These are phyloP conservation scores for Aleurites moluccanus DNA, from an alignment of 441 rosid species.

Conservation along the genomic window DNA sequence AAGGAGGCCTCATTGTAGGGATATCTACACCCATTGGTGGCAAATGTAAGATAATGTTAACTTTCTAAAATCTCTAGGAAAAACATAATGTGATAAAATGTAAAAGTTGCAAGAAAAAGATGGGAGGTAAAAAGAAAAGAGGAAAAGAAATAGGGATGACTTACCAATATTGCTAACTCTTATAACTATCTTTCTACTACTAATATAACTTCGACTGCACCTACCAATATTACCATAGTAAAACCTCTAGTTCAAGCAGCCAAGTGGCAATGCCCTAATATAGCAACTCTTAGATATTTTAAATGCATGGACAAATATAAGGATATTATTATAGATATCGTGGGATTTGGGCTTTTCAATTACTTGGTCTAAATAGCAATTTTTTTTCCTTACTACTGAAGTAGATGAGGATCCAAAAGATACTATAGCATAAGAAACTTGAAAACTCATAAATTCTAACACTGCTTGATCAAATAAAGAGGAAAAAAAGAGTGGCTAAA, in stretches of 20 bases:
- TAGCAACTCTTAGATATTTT: not conserved
- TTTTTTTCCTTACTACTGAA: no score
- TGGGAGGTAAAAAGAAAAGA: not conserved
- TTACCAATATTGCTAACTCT: not conserved
- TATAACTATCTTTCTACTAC: not conserved
- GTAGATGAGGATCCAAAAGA: no score
- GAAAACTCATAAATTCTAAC: no score
- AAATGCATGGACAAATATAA: no score
- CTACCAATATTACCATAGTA: not conserved
- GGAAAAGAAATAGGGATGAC: not conserved
- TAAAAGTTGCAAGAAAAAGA: not conserved
- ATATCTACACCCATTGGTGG: slow-evolving; percentile 36
- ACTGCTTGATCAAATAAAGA: no score
- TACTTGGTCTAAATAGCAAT: no score
- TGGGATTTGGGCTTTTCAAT: no score
- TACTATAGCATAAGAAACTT: no score
- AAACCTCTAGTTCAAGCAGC: not conserved
- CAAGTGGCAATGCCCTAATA: not conserved
- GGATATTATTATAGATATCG: no score
- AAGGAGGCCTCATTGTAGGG: slow-evolving; percentile 68
- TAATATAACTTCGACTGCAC: not conserved
- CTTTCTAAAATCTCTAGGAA: not conserved
- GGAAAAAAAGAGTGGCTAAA: no score
- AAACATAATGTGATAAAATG: not conserved
- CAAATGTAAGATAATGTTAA: not conserved